These are phyloP conservation scores for Teratosphaeria pseudoeucalypti DNA, from an alignment of 2,329 filamentous ascomycete species.

Conservation along the genomic window DNA sequence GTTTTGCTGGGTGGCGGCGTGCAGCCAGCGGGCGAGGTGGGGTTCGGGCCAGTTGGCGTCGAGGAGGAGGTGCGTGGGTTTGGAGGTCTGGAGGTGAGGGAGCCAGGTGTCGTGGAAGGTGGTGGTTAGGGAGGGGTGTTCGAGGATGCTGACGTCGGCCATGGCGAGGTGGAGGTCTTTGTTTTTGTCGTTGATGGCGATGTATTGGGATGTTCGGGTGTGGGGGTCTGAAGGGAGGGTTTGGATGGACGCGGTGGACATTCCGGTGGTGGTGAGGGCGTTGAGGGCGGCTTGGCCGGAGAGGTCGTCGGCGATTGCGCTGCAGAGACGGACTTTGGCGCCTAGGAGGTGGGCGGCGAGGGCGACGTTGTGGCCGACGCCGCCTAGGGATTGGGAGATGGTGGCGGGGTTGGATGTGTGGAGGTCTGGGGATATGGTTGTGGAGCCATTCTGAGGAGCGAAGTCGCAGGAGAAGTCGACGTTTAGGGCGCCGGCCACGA, in stretches of 20 bases:
- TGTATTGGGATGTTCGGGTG: constrained; percentile 75
- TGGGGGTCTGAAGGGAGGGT: constrained; percentile 30
- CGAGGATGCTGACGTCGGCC: constrained; percentile 87
- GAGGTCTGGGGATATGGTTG: constrained; percentile 39
- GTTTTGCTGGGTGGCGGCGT: constrained; percentile 45
- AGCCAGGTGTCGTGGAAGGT: constrained; percentile 48
- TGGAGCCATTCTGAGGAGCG: constrained; percentile 33
- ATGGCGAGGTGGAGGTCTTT: constrained; percentile 85
- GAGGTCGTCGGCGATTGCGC: constrained; percentile 67
- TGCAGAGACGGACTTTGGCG: constrained; percentile 61
- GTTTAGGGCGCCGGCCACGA: constrained; percentile 84
- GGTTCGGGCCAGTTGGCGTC: constrained; percentile 75
- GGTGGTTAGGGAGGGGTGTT: constrained; percentile 26
- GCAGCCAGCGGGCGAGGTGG: constrained; percentile 58
- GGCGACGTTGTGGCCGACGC: constrained; percentile 87
- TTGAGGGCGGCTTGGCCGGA: constrained; percentile 65
- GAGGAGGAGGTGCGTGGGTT: constrained; percentile 68
- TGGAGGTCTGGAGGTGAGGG: constrained; percentile 44
- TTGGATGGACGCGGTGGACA: constrained; percentile 55
- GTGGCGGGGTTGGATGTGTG: constrained; percentile 78
- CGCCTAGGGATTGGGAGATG: constrained; percentile 76
- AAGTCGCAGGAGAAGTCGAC: constrained; percentile 83
- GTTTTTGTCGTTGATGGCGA: constrained; percentile 73
- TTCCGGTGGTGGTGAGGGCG: constrained; percentile 52
- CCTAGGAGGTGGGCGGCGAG: constrained; percentile 65